phyloP scores from a whole-genome alignment of 2,329 filamentous ascomycete species.

The Orbilia javanica region DNA sequence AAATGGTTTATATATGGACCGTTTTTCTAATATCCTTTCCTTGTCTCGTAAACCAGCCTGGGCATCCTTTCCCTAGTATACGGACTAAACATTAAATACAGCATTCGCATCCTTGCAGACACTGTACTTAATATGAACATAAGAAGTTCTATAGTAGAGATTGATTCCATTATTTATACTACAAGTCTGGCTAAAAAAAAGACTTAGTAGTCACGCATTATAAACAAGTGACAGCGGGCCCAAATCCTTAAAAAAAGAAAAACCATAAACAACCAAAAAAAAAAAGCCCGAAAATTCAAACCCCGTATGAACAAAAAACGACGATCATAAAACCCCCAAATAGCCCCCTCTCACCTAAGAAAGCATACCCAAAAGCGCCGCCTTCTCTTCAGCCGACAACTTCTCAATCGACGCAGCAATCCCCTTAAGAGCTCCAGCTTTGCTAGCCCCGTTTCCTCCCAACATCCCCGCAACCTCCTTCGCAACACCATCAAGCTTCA shows the following conservation, averaged over 20 bases:
- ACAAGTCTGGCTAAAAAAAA: neutral
- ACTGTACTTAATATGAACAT: no score
- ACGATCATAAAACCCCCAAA: neutral
- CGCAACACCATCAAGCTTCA: conserved; percentile 81
- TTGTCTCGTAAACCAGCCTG: no score
- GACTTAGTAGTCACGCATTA: neutral
- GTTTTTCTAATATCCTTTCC: no score
- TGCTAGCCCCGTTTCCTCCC: conserved; percentile 70
- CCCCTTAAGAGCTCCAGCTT: conserved; percentile 80
- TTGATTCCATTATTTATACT: conserved; percentile 6
- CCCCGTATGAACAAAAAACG: neutral
- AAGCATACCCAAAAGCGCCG: conserved; percentile 76
- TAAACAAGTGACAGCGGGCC: neutral
- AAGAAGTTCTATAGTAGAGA: neutral
- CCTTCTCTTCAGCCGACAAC: conserved; percentile 88
- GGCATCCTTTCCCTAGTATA: no score
- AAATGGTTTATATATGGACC: no score
- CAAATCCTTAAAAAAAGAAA: neutral
- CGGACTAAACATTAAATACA: no score
- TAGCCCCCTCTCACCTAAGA: conserved; percentile 3
- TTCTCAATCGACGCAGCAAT: conserved; percentile 86
- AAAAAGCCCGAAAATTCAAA: neutral
- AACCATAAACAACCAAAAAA: neutral
- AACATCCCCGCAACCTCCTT: conserved; percentile 78
- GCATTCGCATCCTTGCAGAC: no score